Evolutionary conservation across 805 yeast genomes (phyloP).

Genomic region (Wickerhamiella hasegawae): DNA sequence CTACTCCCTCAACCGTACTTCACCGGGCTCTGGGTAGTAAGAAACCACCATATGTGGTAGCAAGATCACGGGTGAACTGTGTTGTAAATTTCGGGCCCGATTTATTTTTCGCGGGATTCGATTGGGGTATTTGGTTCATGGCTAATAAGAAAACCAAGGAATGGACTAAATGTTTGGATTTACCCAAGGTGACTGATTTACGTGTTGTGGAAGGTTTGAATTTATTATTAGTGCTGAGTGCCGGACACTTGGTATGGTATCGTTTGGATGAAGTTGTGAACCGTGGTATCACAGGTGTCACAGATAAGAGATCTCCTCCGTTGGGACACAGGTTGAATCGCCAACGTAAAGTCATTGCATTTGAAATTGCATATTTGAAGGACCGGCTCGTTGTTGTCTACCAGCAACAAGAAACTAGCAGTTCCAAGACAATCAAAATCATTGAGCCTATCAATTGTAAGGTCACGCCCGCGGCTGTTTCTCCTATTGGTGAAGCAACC

Average conservation of each 20-base stretch:
- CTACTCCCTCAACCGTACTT: slow-evolving; percentile 19
- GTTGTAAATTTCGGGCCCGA: slow-evolving; percentile 28
- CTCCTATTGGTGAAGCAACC: not conserved
- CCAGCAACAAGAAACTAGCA: slow-evolving; percentile 31
- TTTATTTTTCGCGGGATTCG: slow-evolving; percentile 36
- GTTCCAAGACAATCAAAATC: slow-evolving; percentile 39
- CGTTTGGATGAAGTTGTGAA: slow-evolving; percentile 42
- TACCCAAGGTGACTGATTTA: slow-evolving; percentile 39
- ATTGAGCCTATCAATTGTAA: slow-evolving; percentile 40
- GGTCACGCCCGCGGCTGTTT: no score
- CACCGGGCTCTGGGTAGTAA: slow-evolving; percentile 22
- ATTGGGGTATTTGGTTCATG: slow-evolving; percentile 42
- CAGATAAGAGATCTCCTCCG: slow-evolving; percentile 1
- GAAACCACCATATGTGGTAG: slow-evolving; percentile 16
- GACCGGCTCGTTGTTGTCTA: slow-evolving; percentile 41
- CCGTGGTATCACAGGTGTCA: slow-evolving; percentile 10
- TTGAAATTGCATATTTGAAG: slow-evolving; percentile 54
- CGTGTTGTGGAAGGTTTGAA: slow-evolving; percentile 42
- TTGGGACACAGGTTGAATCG: slow-evolving; percentile 33
- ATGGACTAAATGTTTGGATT: slow-evolving; percentile 46
- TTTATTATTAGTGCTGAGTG: slow-evolving; percentile 41
- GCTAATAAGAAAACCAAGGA: slow-evolving; percentile 18
- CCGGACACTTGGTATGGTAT: slow-evolving; percentile 42
- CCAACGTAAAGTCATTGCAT: slow-evolving; percentile 34
- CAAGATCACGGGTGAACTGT: slow-evolving; percentile 25